Percentiles rank a stretch among this genome's conserved stretches.
phyloP scores from a whole-genome alignment of 164 flowering plant genomes.

The Euptelea pleiosperma region DNA sequence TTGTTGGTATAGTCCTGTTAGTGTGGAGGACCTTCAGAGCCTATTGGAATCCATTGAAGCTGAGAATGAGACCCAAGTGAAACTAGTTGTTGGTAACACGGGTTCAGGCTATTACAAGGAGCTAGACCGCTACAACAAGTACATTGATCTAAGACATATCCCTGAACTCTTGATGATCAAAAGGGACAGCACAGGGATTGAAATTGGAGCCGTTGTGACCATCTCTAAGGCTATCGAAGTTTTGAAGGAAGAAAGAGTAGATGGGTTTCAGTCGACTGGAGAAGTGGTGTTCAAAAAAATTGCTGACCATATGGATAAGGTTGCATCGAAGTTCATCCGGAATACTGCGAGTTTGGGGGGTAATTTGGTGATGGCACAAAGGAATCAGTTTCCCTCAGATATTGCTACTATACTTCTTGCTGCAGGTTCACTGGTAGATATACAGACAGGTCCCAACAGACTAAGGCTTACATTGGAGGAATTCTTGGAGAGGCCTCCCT shows the following conservation, averaged over 20 bases:
- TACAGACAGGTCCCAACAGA: constrained; percentile 33
- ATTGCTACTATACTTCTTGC: constrained; percentile 82
- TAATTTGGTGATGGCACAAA: constrained; percentile 84
- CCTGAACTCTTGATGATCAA: constrained; percentile 62
- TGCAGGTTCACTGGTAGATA: constrained; percentile 43
- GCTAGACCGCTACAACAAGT: constrained; percentile 36
- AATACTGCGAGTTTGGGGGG: constrained; percentile 92
- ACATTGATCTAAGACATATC: constrained; percentile 62
- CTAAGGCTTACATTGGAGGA: constrained; percentile 59
- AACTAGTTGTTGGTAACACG: constrained; percentile 77
- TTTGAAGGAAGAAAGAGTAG: constrained; percentile 37
- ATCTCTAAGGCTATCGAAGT: constrained; percentile 62
- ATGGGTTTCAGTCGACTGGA: constrained; percentile 13
- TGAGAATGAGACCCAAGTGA: constrained; percentile 20
- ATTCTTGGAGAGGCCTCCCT: constrained; percentile 55
- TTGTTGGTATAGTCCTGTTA: constrained; percentile 57
- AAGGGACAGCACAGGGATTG: constrained; percentile 52
- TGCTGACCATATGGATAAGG: constrained; percentile 75
- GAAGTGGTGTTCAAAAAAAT: constrained; percentile 47
- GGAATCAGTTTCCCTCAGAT: constrained; percentile 78
- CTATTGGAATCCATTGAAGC: constrained; percentile 24
- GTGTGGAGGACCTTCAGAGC: constrained; percentile 47
- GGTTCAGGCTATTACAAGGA: constrained; percentile 79
- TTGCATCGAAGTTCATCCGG: constrained; percentile 65
- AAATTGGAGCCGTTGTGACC: constrained; percentile 79